Evolutionary conservation across 257 asterid species (phyloP).

Genomic region (Solanum raphanifolium): DNA sequence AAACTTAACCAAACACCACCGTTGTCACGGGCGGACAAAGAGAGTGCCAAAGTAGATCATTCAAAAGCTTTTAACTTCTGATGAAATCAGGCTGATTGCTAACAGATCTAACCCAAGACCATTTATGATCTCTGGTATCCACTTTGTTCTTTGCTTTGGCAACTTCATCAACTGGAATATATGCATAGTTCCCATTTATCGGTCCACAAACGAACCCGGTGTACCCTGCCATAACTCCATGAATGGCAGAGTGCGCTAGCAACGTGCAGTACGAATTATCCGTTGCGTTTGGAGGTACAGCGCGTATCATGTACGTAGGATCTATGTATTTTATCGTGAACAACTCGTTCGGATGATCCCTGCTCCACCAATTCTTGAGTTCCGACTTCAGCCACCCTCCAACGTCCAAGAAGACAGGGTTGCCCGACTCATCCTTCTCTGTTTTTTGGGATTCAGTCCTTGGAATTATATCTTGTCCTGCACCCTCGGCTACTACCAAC

Average conservation of each 20-base stretch:
- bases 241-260: conserved; percentile 64
- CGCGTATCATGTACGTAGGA: conserved; percentile 78
- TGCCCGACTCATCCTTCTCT: conserved; percentile 70
- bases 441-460: conserved; percentile 19
- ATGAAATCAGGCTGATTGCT: conserved; percentile 74
- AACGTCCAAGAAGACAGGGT: conserved; percentile 57
- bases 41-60: background rate
- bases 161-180: conserved; percentile 72
- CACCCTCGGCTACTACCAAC: conserved; percentile 71
- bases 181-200: conserved; percentile 58
- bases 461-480: conserved; percentile 64
- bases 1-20: background rate
- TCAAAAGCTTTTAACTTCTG: background rate
- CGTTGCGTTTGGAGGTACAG: conserved; percentile 58
- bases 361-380: conserved; percentile 66
- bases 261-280: conserved; percentile 69
- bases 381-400: conserved; percentile 80
- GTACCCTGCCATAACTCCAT: conserved; percentile 86
- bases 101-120: conserved; percentile 88
- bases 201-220: conserved; percentile 71
- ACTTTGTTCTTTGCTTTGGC: conserved; percentile 54
- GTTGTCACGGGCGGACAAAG: background rate
- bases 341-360: conserved; percentile 49
- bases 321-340: conserved; percentile 67
- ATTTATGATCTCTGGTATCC: conserved; percentile 51